Conservation (phyloP, 306 rosid species). For the Rosa multiflora region DNA sequence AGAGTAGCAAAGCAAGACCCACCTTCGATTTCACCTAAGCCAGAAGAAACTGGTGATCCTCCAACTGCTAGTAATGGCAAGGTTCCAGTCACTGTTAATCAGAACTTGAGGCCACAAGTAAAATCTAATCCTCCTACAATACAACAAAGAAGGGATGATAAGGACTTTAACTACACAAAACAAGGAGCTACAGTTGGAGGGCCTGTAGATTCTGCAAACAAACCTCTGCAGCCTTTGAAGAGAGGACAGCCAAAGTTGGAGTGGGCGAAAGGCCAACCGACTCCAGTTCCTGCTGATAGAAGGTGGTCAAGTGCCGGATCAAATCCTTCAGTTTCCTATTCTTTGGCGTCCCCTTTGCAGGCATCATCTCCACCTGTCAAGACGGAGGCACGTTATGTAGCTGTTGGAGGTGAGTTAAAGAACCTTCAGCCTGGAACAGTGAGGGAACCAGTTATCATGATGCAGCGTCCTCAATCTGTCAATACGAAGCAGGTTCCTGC, state of each 20-base stretch:
- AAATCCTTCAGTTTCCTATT: conserved; percentile 61
- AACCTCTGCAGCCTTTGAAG: conserved; percentile 66
- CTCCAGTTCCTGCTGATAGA: conserved; percentile 53
- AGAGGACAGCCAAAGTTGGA: conserved; percentile 70
- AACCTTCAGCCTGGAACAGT: conserved; percentile 60
- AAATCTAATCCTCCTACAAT: conserved; percentile 46
- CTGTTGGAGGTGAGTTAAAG: conserved; percentile 60
- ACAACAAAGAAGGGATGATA: conserved; percentile 72
- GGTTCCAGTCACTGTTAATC: conserved; percentile 52
- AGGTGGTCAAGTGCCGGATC: conserved; percentile 65
- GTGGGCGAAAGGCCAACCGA: conserved; percentile 71
- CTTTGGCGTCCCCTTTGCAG: conserved; percentile 65
- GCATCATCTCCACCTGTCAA: conserved; percentile 52
- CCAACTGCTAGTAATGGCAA: conserved; percentile 53
- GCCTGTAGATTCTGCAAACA: conserved; percentile 56
- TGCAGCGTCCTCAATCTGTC: conserved; percentile 81
- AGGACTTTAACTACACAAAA: conserved; percentile 80
- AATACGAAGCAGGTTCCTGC: conserved; percentile 61
- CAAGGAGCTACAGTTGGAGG: conserved; percentile 46
- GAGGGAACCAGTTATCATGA: conserved; percentile 71
- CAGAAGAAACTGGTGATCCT: conserved; percentile 83
- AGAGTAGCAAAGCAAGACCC: conserved; percentile 62
- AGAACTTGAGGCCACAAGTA: conserved; percentile 51
- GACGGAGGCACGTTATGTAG: conserved; percentile 59
- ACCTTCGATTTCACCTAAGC: conserved; percentile 59